Evolutionary conservation across 148 eudicot species (phyloP).

Genomic region (Vaccinium macrocarpon): DNA sequence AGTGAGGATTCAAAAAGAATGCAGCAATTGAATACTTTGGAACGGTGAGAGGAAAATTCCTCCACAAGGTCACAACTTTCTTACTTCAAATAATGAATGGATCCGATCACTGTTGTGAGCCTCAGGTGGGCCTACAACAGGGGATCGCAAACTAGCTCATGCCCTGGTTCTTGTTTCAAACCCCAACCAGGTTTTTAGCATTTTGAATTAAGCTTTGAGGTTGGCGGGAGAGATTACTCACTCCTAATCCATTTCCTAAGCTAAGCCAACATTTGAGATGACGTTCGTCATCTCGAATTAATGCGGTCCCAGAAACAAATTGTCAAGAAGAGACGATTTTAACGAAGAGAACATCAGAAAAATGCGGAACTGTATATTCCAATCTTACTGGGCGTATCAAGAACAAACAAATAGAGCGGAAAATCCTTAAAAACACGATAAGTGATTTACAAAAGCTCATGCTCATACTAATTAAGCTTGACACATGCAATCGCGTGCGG

Average conservation of each 20-base stretch:
- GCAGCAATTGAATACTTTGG: too few relatives aligned
- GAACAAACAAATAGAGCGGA: not conserved
- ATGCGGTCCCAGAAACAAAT: not conserved
- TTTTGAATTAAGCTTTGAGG: not conserved
- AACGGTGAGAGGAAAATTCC: too few relatives aligned
- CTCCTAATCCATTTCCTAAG: too few relatives aligned
- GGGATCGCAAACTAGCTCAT: too few relatives aligned
- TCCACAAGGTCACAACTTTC: too few relatives aligned
- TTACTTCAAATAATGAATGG: too few relatives aligned
- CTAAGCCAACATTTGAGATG: not conserved
- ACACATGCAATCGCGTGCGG: constrained; percentile 97
- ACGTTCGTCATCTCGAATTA: not conserved
- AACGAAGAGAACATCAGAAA: not conserved
- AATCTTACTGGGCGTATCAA: not conserved
- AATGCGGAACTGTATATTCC: not conserved
- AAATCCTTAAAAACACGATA: not conserved
- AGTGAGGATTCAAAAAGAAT: too few relatives aligned
- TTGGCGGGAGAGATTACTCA: too few relatives aligned
- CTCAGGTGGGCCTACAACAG: too few relatives aligned
- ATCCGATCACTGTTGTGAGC: too few relatives aligned
- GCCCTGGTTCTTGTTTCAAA: not conserved
- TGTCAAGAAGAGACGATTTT: not conserved
- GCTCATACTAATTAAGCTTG: constrained; percentile 28
- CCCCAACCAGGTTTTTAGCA: not conserved
- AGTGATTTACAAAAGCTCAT: not conserved